phyloP scores from a whole-genome alignment of 176 grass and related monocot genomes.

The Aegilops sharonensis region DNA sequence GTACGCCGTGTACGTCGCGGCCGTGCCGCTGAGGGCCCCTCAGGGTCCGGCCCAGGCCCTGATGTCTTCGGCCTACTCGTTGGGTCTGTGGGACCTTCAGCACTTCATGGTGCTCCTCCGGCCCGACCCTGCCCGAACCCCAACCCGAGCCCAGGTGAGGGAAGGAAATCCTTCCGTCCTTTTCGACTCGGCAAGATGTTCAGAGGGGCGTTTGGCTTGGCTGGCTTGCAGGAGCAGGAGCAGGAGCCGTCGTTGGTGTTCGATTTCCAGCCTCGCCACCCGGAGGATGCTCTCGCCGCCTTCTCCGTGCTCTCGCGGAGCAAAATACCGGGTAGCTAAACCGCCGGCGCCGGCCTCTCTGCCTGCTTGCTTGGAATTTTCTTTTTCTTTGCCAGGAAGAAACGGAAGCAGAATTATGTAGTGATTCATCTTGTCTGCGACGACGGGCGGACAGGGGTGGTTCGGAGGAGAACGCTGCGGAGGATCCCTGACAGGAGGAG shows the following conservation, averaged over 20 bases:
- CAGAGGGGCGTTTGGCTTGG: background rate
- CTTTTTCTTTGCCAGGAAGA: background rate
- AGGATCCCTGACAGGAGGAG: constrained; percentile 58
- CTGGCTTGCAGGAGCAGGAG: background rate
- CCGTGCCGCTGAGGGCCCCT: constrained; percentile 58
- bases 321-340: constrained; percentile 55
- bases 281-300: constrained; percentile 54
- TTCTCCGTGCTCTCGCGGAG: constrained; percentile 49
- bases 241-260: constrained; percentile 46
- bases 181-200: background rate
- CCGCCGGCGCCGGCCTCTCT: too few species aligned
- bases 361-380: too few species aligned
- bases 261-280: constrained; percentile 82
- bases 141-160: constrained; percentile 21
- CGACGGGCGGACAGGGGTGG: constrained; percentile 51
- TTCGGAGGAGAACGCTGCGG: constrained; percentile 49
- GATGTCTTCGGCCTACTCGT: constrained; percentile 56
- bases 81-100: constrained; percentile 60
- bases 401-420: background rate
- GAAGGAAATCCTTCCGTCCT: background rate
- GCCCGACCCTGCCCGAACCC: constrained; percentile 30
- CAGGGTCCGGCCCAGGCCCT: constrained; percentile 58
- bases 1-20: constrained; percentile 63
- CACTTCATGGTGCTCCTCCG: constrained; percentile 82
- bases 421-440: background rate